Evolutionary conservation across 768 basidiomycete species (phyloP), one percentile per base, ranked within the genome.

Genomic region (Daedaleopsis nitida): DNA sequence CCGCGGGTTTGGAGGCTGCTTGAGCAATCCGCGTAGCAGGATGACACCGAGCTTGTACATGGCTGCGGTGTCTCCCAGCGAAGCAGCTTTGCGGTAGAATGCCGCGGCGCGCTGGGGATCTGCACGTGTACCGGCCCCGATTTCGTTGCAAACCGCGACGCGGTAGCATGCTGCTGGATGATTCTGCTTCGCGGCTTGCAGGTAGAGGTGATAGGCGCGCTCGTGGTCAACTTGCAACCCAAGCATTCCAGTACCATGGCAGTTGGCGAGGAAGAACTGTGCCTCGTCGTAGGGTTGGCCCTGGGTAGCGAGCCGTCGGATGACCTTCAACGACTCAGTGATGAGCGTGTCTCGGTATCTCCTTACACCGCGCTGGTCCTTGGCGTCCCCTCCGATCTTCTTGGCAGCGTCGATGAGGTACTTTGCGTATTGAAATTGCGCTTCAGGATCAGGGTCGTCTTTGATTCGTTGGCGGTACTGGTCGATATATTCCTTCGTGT

Each of bases 21-120:
- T 89, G 5, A 98, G 81, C 16, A 86, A 76, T 12, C 96, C 96
- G 38, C 92, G 85, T 21, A 98, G 81, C 34, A 97, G 82, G 64
- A 98, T 91, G 89, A 97, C 96, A n/a, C 95, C 95, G n/a, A 99
- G 86, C 74, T 98, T 98, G 80, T 97, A 98, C 97, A 98, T 99
- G 3, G 95, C 97, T 27, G 96, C 88, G 0, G 96, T 98, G 73
- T 98, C 97, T 19, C 96, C 96, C 38, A 98, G 78, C 1, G 94
- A 94, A 10, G 95, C 95, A 5, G 97, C 93, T 74, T 98, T 98
- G 62, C 96, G 88, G 77, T 98, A 98, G 72, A 99, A 98, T 5
- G 94, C 89, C 27, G 94, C 88, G 9, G 97, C 97, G 48, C 97
- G 85, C 21, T 87, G 81, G 0, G 88, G 88, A 69, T 98, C 96